These are phyloP conservation scores for Paragyromitra xinjiangensis DNA, from an alignment of 495 filamentous ascomycete genomes.

Conservation along the genomic window DNA sequence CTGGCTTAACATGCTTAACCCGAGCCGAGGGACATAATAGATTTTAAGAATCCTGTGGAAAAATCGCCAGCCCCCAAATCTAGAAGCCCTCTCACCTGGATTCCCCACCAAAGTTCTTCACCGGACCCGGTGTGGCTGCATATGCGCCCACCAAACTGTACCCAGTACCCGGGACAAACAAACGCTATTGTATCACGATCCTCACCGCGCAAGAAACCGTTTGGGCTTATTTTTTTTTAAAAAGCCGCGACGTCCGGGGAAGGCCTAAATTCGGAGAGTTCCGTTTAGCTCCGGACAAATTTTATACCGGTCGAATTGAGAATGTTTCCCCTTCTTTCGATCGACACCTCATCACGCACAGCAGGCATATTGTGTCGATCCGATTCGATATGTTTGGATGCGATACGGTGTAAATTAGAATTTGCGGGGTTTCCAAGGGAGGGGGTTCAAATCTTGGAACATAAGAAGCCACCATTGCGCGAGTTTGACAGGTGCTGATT, in stretches of 20 bases:
- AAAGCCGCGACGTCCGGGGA: conserved; percentile 28
- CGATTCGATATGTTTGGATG: conserved; percentile 31
- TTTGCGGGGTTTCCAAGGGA: conserved; percentile 28
- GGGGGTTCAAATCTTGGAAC: conserved; percentile 37
- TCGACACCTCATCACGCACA: conserved; percentile 41
- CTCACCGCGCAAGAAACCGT: conserved; percentile 1
- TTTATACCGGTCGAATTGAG: conserved; percentile 12
- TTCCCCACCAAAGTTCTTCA: conserved; percentile 21
- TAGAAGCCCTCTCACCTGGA: conserved; percentile 15
- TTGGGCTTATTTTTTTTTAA: conserved; percentile 11
- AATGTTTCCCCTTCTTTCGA: conserved; percentile 22
- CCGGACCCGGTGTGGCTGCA: conserved; percentile 16
- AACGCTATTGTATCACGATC: conserved; percentile 11
- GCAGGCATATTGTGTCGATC: conserved; percentile 18
- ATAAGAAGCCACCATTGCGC: conserved; percentile 21
- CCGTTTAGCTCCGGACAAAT: conserved; percentile 12
- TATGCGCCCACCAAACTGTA: conserved; percentile 19
- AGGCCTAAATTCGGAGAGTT: background rate
- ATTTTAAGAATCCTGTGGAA: background rate
- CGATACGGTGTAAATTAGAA: conserved; percentile 30
- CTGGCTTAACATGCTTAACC: background rate
- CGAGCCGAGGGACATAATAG: background rate
- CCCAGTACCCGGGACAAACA: conserved; percentile 30
- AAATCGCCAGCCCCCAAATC: background rate
- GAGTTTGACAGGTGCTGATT: conserved; percentile 31